Evolutionary conservation across 176 grass and related monocot genomes (phyloP), one percentile per base, ranked within the genome.

Genomic region (Typha latifolia): DNA sequence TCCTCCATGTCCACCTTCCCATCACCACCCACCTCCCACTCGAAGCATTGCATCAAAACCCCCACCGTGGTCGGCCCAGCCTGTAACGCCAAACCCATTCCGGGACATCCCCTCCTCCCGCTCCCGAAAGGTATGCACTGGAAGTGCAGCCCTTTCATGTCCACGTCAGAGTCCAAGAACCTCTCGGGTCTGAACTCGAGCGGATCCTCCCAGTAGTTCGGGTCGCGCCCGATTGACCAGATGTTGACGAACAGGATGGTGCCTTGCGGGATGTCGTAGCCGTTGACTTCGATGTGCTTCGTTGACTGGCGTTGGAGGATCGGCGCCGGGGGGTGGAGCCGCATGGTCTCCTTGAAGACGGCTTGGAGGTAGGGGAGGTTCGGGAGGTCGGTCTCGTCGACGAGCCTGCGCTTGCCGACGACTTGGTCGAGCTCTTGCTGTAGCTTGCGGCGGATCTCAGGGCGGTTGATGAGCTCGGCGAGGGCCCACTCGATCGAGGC

Each of bases 101-200:
- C 91, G 0, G 87, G 91, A 72, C 87, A 96, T 2, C 69, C 84
- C 51, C 84, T 81, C 68, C 86, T 82, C 1, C 90, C 86, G 43
- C 86, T 86, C 2, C 80, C 90, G n/a, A 95, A 95, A 0, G 83
- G 86, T 57, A 95, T 79, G 4, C 90, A 78, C 71, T 90, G 83
- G 71, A 68, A 72, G 55, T 90, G 74, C 69, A 86, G 77, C 1
- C 83, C 90, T 57, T 48, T 86, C 29, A 66, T 62, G 13, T 95
- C 86, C 3, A 93, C 66, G 3, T 48, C 75, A 12, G 66, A 72
- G 16, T 64, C 74, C 0, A 82, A 47, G 68, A 90, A 90, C 4
- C 79, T 67, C 19, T 85, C 82, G 0, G 82, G 82, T 2, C 66
- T 29, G 71, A 89, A 89, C 14, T 79, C 21, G 5, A 75, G 72